Evolutionary conservation across 805 yeast genomes (phyloP).

Genomic region (Metschnikowia peoriensis): DNA sequence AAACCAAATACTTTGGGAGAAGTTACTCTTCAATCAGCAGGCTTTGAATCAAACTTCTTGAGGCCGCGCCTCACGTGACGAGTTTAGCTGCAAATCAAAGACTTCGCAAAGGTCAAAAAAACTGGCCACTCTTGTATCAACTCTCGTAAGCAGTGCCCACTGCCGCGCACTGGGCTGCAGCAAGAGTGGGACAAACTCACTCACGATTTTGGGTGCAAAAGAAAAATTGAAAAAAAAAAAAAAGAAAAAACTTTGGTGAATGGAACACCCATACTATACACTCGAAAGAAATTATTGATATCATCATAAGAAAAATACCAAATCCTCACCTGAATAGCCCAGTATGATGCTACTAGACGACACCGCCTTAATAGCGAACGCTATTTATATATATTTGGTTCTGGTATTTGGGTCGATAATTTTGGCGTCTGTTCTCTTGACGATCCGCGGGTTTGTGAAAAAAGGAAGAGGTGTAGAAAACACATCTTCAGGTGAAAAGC

Average conservation of each 20-base stretch:
- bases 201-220: constrained; percentile 1
- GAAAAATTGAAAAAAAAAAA: not conserved
- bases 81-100: not conserved
- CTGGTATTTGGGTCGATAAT: constrained; percentile 9
- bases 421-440: constrained; percentile 7
- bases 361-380: constrained; percentile 13
- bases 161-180: not conserved
- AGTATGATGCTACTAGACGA: constrained; percentile 14
- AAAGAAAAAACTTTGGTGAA: no score
- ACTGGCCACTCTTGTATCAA: not conserved
- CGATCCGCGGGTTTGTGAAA: constrained; percentile 11
- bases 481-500: not conserved
- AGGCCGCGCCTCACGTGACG: not conserved
- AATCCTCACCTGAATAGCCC: not conserved
- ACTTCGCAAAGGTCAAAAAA: not conserved
- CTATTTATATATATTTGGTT: constrained; percentile 13
- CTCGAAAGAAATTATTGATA: no score
- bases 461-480: not conserved
- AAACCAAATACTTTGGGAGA: not conserved
- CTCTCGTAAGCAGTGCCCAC: no score
- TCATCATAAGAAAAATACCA: no score
- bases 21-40: not conserved
- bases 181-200: not conserved
- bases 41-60: not conserved
- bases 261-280: no score